A percentile compares a stretch with the other conserved stretches of the same genome.
phyloP scores from a whole-genome alignment of 441 rosid genomes.

The Erodium trifolium region DNA sequence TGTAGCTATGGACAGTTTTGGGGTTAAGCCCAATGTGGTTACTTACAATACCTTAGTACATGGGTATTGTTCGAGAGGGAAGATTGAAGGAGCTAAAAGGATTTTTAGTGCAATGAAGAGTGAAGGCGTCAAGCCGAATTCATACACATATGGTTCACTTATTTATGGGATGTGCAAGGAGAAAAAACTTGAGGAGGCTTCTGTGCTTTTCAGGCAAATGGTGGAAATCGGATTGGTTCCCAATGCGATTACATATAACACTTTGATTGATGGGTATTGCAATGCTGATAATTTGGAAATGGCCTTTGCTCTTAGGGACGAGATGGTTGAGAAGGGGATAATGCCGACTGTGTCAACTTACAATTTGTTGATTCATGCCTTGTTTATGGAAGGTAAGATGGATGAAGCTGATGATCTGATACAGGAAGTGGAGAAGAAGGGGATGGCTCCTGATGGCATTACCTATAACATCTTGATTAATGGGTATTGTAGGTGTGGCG shows the following conservation, averaged over 20 bases:
- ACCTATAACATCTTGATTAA: constrained; percentile 76
- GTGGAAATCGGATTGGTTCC: constrained; percentile 54
- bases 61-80: constrained; percentile 58
- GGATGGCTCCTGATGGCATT: constrained; percentile 52
- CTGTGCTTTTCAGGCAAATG: constrained; percentile 48
- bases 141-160: constrained; percentile 62
- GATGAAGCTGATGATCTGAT: constrained; percentile 52
- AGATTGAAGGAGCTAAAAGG: constrained; percentile 59
- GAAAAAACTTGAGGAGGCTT: constrained; percentile 57
- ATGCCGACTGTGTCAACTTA: constrained; percentile 63
- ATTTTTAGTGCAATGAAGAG: constrained; percentile 48
- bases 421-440: constrained; percentile 53
- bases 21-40: constrained; percentile 57
- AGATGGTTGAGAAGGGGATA: constrained; percentile 63
- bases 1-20: constrained; percentile 58
- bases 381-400: constrained; percentile 61
- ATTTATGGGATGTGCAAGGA: constrained; percentile 69
- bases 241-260: constrained; percentile 66
- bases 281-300: constrained; percentile 51
- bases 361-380: constrained; percentile 68
- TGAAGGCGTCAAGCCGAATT: constrained; percentile 59
- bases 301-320: constrained; percentile 60
- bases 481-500: constrained; percentile 65
- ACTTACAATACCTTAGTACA: constrained; percentile 73
- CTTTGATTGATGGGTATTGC: constrained; percentile 67